Evolutionary conservation across 495 filamentous ascomycete genomes (phyloP).

Genomic region (Neurospora sp.): DNA sequence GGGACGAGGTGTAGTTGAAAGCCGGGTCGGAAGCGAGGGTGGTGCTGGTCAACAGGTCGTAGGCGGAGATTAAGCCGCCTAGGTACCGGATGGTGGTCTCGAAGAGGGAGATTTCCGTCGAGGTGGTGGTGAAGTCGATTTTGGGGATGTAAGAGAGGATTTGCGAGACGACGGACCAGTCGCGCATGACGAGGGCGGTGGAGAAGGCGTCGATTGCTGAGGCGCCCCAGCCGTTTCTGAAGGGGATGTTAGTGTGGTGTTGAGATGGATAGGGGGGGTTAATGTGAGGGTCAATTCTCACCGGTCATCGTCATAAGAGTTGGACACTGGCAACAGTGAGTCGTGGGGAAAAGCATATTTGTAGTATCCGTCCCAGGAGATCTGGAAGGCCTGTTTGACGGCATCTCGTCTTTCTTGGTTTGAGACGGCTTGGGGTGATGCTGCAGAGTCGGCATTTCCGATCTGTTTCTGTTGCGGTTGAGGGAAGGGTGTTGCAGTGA

Average conservation of each 20-base stretch:
- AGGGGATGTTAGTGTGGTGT: not conserved
- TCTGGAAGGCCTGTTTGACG: slow-evolving; percentile 64
- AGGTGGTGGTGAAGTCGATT: slow-evolving; percentile 58
- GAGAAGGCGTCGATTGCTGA: slow-evolving; percentile 73
- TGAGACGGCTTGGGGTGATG: slow-evolving; percentile 13
- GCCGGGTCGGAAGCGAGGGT: slow-evolving; percentile 33
- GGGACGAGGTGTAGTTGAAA: slow-evolving; percentile 26
- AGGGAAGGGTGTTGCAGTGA: not conserved
- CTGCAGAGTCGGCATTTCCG: not conserved
- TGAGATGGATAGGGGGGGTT: not conserved
- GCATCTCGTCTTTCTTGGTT: slow-evolving; percentile 43
- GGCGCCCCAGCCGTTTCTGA: slow-evolving; percentile 80
- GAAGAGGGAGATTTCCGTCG: slow-evolving; percentile 59
- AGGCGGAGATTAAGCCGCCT: slow-evolving; percentile 68
- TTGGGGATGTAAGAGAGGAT: slow-evolving; percentile 59
- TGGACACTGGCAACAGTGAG: slow-evolving; percentile 59
- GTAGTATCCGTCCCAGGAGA: slow-evolving; percentile 74
- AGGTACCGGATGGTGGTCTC: slow-evolving; percentile 89
- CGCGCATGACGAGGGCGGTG: slow-evolving; percentile 70
- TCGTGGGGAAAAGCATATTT: slow-evolving; percentile 73
- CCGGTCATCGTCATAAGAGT: slow-evolving; percentile 58
- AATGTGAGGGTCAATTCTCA: slow-evolving; percentile 21
- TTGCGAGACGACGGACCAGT: slow-evolving; percentile 52
- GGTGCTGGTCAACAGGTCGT: slow-evolving; percentile 70
- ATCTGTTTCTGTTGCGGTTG: not conserved